phyloP scores from a whole-genome alignment of 352 stramenopile species.

The Phytophthora sojae region DNA sequence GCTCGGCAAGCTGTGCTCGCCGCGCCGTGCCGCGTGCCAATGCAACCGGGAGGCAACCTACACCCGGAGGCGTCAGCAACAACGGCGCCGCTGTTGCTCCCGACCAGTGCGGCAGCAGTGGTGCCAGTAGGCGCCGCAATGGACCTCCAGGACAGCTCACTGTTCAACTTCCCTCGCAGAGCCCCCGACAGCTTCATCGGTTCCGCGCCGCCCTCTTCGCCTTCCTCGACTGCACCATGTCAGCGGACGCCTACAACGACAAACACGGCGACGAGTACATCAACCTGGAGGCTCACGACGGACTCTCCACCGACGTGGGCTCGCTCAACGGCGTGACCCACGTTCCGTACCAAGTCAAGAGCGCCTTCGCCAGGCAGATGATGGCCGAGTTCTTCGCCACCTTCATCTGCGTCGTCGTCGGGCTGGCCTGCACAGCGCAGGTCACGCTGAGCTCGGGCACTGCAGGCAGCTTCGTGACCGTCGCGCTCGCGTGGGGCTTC shows the following conservation, averaged over 20 bases:
- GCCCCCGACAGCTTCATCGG: too few relatives aligned
- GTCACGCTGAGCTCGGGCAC: constrained; percentile 45
- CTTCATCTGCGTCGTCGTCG: constrained; percentile 63
- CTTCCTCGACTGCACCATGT: constrained; percentile 11
- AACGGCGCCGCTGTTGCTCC: too few relatives aligned
- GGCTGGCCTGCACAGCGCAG: constrained; percentile 57
- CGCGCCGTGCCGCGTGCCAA: constrained; percentile 16
- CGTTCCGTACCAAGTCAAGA: constrained; percentile 37
- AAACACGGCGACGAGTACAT: constrained; percentile 31
- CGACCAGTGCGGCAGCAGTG: too few relatives aligned
- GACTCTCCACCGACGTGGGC: constrained; percentile 16
- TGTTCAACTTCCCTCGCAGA: too few relatives aligned
- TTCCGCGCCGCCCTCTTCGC: background rate
- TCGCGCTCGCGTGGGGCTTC: constrained; percentile 63
- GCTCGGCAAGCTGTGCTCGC: constrained; percentile 1
- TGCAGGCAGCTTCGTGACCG: constrained; percentile 58
- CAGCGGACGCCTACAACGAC: constrained; percentile 17
- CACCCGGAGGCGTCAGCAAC: too few relatives aligned
- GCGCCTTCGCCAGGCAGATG: constrained; percentile 50
- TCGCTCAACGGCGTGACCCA: constrained; percentile 5
- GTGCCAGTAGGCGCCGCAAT: too few relatives aligned
- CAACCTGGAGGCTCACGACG: constrained; percentile 27
- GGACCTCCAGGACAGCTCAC: too few relatives aligned
- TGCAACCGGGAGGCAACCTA: background rate
- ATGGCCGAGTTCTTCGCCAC: constrained; percentile 64